Evolutionary conservation across 768 basidiomycete species (phyloP).

Genomic region (Xerocomellus amylosporus): DNA sequence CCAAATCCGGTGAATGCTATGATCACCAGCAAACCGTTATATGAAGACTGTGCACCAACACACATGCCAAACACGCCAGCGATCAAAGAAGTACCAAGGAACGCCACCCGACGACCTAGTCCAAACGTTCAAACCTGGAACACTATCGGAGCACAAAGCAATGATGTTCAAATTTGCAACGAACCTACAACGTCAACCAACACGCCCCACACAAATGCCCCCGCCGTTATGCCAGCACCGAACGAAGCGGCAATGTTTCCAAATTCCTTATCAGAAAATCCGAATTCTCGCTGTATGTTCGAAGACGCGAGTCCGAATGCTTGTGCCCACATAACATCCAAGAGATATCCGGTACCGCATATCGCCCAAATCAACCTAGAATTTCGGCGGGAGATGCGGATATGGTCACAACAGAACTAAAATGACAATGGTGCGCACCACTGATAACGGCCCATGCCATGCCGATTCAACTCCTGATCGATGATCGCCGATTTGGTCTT

Average conservation of each 20-base stretch:
- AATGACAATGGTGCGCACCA: conserved; percentile 2
- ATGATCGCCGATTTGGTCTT: conserved; percentile 11
- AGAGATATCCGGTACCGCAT: conserved; percentile 9
- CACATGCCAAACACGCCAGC: conserved; percentile 14
- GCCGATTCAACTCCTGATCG: conserved; percentile 10
- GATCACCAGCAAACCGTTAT: conserved; percentile 6
- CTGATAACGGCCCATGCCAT: conserved; percentile 18
- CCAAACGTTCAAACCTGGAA: background rate
- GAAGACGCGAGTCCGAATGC: background rate
- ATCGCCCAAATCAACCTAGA: conserved; percentile 16
- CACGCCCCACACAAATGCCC: conserved; percentile 14
- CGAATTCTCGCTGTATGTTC: conserved; percentile 15
- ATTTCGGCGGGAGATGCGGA: too few species aligned
- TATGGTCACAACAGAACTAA: background rate
- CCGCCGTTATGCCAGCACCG: background rate
- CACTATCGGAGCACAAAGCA: background rate
- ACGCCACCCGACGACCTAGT: conserved; percentile 16
- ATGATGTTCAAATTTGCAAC: background rate
- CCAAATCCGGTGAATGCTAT: conserved; percentile 13
- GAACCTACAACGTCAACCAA: conserved; percentile 18
- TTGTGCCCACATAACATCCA: conserved; percentile 11
- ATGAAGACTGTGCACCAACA: conserved; percentile 13
- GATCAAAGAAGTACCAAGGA: conserved; percentile 15
- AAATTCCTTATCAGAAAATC: conserved; percentile 15
- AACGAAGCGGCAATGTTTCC: conserved; percentile 5